Base-by-base conservation (phyloP, 2,329 filamentous ascomycete genomes). In the Neofusicoccum parvum region DNA sequence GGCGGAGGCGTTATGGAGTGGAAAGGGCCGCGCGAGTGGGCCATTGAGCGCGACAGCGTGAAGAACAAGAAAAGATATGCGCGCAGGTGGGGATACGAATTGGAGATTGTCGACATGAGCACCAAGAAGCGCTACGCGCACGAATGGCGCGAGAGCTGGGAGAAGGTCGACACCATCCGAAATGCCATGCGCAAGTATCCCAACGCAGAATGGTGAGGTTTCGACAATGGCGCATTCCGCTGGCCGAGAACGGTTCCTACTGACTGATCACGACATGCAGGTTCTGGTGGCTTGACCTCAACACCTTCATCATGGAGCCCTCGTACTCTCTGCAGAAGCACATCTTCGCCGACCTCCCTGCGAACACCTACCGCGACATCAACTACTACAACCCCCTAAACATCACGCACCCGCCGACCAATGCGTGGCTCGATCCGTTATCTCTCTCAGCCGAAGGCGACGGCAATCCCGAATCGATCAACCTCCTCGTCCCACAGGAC, bases 221-320 rank as follows among this genome's bases (percentile, higher is more conserved):
- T 3, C 14, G 34, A 6, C 17, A 11, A 32, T 32, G 10, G 1
- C 14, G 27, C 7, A 39, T 11, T 4, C 20, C n/a, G 17, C 20
- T 37, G 7, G 17, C 20, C 23, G n/a, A 37, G 39, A 43, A 32
- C n/a, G 7, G 39, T 36, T 37, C 15, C 4, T 23, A 14, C 56
- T 46, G 41, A 60, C 27, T 34, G 49, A 39, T 32, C 12, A 49
- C 39, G 53, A 5, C 6, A n/a, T 62, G n/a, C 75, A 97, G 94
- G 94, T 95, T 99, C 74, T 99, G 95, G 95, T 99, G 95, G 94
- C 85, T 99, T 66, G 95, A 99, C 78, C 87, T 98, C 45, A 96
- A 97, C 80, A 99, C 95, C 3, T 96, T 94, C 80, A 90, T 99
- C 77, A 99, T 99, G 95, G 95, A 99, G 76, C 92, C 93, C 3